These are phyloP conservation scores for Trichoderma breve DNA, from an alignment of 2,329 filamentous ascomycete species.

Conservation along the genomic window DNA sequence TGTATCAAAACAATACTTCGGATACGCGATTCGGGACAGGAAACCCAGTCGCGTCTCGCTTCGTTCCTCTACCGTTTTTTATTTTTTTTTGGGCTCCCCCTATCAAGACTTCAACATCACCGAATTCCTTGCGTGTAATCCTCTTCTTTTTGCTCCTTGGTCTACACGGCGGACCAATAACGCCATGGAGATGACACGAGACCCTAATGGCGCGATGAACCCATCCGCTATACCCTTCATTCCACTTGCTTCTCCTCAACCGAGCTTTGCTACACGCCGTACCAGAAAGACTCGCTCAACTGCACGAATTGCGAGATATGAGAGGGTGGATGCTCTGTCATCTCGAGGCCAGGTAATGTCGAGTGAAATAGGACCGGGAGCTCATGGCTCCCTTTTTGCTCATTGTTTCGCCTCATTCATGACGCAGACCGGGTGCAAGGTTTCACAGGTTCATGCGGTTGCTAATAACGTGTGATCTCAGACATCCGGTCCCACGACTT, in stretches of 20 bases:
- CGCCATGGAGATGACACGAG: not conserved
- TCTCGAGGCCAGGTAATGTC: not conserved
- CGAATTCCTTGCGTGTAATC: not conserved
- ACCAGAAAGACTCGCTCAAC: not conserved
- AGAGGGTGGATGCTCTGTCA: not conserved
- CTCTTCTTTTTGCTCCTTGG: not conserved
- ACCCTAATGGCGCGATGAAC: constrained; percentile 32
- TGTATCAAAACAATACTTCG: not conserved
- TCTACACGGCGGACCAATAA: not conserved
- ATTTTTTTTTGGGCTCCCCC: not conserved
- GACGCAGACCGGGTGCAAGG: not conserved
- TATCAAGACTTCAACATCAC: not conserved
- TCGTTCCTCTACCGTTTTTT: not conserved
- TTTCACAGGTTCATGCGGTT: constrained; percentile 12
- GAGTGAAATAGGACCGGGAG: not conserved
- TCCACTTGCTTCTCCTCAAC: constrained; percentile 21
- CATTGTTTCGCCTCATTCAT: not conserved
- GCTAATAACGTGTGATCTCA: constrained; percentile 4
- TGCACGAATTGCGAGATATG: not conserved
- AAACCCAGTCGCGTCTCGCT: not conserved
- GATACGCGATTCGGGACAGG: not conserved
- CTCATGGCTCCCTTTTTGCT: not conserved
- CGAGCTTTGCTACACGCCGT: not conserved
- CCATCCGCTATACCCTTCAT: constrained; percentile 30
- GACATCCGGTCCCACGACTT: not conserved